Percentiles rank a stretch among this genome's conserved stretches.
These are phyloP conservation scores for Pleurotus tuber-regium DNA, from an alignment of 768 basidiomycete genomes.

Conservation along the genomic window DNA sequence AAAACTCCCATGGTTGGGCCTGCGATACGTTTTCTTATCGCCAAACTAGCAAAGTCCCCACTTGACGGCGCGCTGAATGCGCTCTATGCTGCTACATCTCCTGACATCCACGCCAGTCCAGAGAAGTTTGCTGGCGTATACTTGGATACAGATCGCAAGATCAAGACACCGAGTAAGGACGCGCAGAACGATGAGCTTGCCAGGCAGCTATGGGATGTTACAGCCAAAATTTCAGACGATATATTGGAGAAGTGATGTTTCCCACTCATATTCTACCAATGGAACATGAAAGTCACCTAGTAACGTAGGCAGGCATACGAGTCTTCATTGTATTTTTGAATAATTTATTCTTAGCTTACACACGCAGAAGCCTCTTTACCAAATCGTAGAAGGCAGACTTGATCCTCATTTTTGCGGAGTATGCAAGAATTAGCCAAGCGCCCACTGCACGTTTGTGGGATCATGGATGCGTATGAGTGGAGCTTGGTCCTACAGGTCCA, in stretches of 20 bases:
- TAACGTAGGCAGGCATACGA: too few species aligned
- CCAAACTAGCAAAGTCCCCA: constrained; percentile 7
- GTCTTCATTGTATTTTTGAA: too few species aligned
- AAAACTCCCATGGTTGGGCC: constrained; percentile 1
- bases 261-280: constrained; percentile 7
- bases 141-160: not conserved
- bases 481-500: too few species aligned
- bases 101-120: not conserved
- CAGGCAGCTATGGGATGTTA: constrained; percentile 7
- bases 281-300: too few species aligned
- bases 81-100: constrained; percentile 7
- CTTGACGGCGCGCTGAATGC: constrained; percentile 5
- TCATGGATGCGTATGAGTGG: too few species aligned
- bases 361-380: too few species aligned
- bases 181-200: not conserved
- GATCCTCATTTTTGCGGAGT: too few species aligned
- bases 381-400: too few species aligned
- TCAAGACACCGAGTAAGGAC: not conserved
- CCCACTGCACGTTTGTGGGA: too few species aligned
- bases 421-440: too few species aligned
- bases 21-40: not conserved
- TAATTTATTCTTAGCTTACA: too few species aligned
- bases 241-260: not conserved
- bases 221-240: not conserved
- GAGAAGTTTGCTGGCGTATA: constrained; percentile 2